phyloP scores from a whole-genome alignment of 1,284 basidiomycete genomes.

The Fomitiporia mediterranea region DNA sequence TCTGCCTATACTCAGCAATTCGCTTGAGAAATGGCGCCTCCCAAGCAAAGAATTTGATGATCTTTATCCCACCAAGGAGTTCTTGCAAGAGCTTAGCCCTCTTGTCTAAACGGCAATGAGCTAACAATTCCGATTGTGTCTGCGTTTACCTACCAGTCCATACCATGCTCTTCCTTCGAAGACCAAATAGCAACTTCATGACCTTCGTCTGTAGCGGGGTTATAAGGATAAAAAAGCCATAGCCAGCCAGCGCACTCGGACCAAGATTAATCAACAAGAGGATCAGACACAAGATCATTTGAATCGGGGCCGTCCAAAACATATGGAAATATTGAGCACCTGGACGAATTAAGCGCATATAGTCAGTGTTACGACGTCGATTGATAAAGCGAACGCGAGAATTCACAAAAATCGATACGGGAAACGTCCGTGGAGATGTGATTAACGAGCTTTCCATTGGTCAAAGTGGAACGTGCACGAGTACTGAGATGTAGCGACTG shows the following conservation, averaged over 20 bases:
- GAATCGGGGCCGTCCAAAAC: constrained; percentile 72
- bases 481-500: constrained; percentile 76
- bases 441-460: constrained; percentile 47
- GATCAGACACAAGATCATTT: constrained; percentile 65
- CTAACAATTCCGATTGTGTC: background rate
- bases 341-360: too few relatives aligned
- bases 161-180: constrained; percentile 75
- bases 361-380: too few relatives aligned
- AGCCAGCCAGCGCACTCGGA: constrained; percentile 78
- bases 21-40: constrained; percentile 69
- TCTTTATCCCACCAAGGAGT: constrained; percentile 79
- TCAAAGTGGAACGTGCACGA: constrained; percentile 76
- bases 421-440: constrained; percentile 93
- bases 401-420: constrained; percentile 90
- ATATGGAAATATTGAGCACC: constrained; percentile 82
- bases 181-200: constrained; percentile 72
- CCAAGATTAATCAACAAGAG: constrained; percentile 72
- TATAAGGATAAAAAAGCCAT: constrained; percentile 70
- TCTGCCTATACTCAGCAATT: constrained; percentile 64
- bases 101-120: constrained; percentile 51
- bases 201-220: constrained; percentile 63
- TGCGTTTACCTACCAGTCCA: constrained; percentile 57
- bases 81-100: constrained; percentile 82
- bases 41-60: constrained; percentile 90
- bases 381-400: too few relatives aligned